Conservation (phyloP, 306 rosid genomes). For the Acmispon strigosus region DNA sequence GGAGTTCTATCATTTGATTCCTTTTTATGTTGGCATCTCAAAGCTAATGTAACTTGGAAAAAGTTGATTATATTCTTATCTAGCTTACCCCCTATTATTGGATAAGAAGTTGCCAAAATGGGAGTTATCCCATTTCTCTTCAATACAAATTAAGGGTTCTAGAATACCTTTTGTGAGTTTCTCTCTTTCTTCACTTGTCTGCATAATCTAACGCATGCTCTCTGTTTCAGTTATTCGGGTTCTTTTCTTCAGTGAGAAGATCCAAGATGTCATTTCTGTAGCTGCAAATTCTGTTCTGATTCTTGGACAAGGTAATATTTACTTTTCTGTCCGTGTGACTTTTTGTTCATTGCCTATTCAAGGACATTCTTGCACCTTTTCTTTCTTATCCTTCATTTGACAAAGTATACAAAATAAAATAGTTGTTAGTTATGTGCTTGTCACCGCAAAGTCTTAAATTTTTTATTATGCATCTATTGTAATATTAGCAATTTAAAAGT, state of each 20-base stretch:
- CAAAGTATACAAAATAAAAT: neutral
- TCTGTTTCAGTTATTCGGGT: conserved; percentile 48
- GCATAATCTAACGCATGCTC: neutral
- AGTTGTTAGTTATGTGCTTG: neutral
- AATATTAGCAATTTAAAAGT: neutral
- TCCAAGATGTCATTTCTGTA: conserved; percentile 65
- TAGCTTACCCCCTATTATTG: neutral
- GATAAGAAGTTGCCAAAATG: neutral
- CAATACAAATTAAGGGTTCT: neutral
- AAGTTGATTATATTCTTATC: neutral
- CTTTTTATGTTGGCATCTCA: neutral
- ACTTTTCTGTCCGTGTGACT: neutral
- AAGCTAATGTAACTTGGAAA: neutral
- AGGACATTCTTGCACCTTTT: neutral
- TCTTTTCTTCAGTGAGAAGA: conserved; percentile 70
- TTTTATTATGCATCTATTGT: neutral
- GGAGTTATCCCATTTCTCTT: neutral
- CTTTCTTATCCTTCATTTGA: neutral
- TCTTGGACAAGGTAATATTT: conserved; percentile 84
- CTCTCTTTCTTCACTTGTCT: neutral
- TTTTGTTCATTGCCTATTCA: conserved; percentile 1
- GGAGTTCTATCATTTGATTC: neutral
- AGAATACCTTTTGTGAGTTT: neutral
- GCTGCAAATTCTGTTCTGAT: conserved; percentile 63
- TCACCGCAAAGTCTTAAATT: neutral